These are phyloP conservation scores for Pseudogymnoascus sp. DNA, from an alignment of 2,329 filamentous ascomycete genomes.

Conservation along the genomic window DNA sequence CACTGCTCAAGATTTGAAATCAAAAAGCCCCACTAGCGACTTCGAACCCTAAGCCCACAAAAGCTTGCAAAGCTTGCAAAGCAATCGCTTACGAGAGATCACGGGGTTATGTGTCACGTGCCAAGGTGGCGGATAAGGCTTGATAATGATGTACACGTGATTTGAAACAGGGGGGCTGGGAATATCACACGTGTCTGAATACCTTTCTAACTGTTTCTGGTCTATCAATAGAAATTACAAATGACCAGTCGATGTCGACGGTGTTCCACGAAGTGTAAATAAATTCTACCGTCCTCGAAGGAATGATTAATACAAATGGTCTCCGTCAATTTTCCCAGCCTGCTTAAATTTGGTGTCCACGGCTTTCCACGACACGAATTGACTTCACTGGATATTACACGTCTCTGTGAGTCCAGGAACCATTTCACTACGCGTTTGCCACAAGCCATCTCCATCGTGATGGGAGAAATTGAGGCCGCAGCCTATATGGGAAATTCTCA, in stretches of 20 bases:
- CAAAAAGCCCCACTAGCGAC: conserved; percentile 10
- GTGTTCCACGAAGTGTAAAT: neutral
- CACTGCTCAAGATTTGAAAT: conserved; percentile 28
- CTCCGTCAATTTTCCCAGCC: neutral
- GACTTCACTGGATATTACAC: neutral
- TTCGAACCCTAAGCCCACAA: conserved; percentile 12
- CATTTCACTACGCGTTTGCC: neutral
- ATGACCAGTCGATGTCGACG: neutral
- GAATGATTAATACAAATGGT: neutral
- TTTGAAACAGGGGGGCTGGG: neutral
- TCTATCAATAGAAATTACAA: neutral
- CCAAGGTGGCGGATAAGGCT: neutral
- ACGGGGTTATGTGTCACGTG: neutral
- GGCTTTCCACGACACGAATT: neutral
- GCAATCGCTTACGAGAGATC: conserved; percentile 13
- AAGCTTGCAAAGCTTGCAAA: neutral
- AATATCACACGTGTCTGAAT: neutral
- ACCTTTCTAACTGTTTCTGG: neutral
- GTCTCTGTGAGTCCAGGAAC: neutral
- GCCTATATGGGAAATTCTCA: neutral
- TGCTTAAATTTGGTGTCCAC: neutral
- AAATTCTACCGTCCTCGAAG: neutral
- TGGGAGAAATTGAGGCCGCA: neutral
- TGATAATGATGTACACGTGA: neutral
- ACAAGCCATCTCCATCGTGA: neutral